Base-by-base conservation (phyloP, 148 eudicot species). In the Amaranthus hypochondriacus region DNA sequence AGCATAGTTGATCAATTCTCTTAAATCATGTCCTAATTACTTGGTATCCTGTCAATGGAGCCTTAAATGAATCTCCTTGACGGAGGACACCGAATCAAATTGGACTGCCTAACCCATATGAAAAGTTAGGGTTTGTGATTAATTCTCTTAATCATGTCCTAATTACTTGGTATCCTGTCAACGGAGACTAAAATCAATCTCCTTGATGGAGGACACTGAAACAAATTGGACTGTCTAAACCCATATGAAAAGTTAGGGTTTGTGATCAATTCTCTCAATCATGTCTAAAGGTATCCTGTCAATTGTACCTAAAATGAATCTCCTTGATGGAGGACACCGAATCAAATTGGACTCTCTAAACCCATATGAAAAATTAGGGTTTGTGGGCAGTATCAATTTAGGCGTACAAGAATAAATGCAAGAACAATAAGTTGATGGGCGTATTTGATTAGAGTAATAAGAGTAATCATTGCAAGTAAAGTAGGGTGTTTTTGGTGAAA, bases 291-390 rank as follows among this genome's bases (percentile, higher is more conserved):
- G 39, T 28, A 28, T 28, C 67, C 69, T 75, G 61, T 82, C 89
- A 65, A 78, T 82, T 8, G 82, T 76, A 50, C 81, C 75, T 57
- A 84, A 76, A 9, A 79, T 70, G 12, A 87, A 10, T 79, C 85
- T 86, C 78, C 86, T 89, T 82, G 82, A 75, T 56, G 82, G 80
- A 14, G 94, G 75, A 50, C 83, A 86, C 21, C 89, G 92, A 82
- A 91, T 89, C 42, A 94, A 81, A 65, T 86, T 80, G 14, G 96
- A 88, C 73, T 94, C 97, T 74, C 88, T 88, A 15, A 86, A 83
- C 78, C 96, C 96, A 81, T 76, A 88, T 6, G 81, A 78, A 70
- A 73, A 69, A 55, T 79, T 82, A 78, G 90, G 87, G 83, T 77
- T 83, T 66, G 84, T 43, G 65, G 85, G 87, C 68, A 71, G 56